Evolutionary conservation across 768 basidiomycete genomes (phyloP).

Genomic region (Phallus indusiatus): DNA sequence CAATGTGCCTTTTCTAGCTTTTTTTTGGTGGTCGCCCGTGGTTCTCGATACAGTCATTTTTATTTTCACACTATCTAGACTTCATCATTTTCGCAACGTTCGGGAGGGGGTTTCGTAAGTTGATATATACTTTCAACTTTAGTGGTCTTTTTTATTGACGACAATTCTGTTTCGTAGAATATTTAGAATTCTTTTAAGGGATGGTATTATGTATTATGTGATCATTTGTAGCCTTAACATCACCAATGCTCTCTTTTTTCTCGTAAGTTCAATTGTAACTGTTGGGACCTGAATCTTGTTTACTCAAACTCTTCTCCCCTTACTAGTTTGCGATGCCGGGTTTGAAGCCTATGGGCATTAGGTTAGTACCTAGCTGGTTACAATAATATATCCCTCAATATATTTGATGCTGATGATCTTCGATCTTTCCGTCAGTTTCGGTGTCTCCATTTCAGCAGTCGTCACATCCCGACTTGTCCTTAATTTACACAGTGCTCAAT

Average conservation of each 20-base stretch:
- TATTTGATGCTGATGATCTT: not conserved
- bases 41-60: constrained; percentile 2
- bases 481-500: not conserved
- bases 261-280: not conserved
- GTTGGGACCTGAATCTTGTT: not conserved
- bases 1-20: not conserved
- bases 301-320: not conserved
- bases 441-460: not conserved
- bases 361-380: not conserved
- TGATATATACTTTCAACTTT: not conserved
- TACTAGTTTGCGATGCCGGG: not conserved
- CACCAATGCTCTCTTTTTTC: not conserved
- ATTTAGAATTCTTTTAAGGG: not conserved
- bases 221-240: not conserved
- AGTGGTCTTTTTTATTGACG: not conserved
- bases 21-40: constrained; percentile 1
- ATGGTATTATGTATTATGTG: constrained; percentile 4
- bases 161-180: not conserved
- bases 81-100: not conserved
- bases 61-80: not conserved
- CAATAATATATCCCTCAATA: not conserved
- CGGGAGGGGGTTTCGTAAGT: constrained; percentile 2
- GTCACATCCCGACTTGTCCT: not conserved
- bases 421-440: not conserved
- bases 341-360: not conserved